Evolutionary conservation across 2,329 filamentous ascomycete genomes (phyloP), one percentile per base, ranked within the genome.

Genomic region (Cercospora zeae-maydis): DNA sequence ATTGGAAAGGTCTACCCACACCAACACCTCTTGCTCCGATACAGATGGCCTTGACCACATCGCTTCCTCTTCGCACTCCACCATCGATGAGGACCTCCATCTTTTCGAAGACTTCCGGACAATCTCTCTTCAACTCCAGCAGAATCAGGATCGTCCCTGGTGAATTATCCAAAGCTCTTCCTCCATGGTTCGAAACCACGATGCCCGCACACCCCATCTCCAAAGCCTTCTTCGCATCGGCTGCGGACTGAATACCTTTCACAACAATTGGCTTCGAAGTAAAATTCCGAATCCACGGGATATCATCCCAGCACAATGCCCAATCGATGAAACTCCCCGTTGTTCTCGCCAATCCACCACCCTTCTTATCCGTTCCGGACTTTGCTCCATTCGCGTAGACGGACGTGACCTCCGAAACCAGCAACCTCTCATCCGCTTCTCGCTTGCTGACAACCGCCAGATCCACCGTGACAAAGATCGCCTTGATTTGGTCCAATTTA

Each of bases 41-140:
- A 57, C 84, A 86, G 11, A 90, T 69, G 0, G 86, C 86, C 73
- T 90, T 90, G 67, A 90, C 79, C 2, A 90, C 82, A 70, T 90
- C 88, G 0, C 85, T 85, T 0, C 88, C 88, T 21, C 87, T 77
- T 14, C 81, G 79, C 24, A 90, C 80, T 0, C 88, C 87, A 0
- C 87, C 86, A 65, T 90, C 87, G 6, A 90, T 76, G 59, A 82
- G 85, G 0, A 90, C 82, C 66, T 88, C 84, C 75, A 89, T 79
- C 62, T 75, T 76, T 33, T 82, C 80, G 53, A 89, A 85, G 0
- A 90, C 78, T 61, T 84, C 79, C 0, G 87, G 86, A 42, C 83
- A 85, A 66, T 82, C 70, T 80, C 82, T 64, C 83, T 84, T 84
- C 59, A 90, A 76, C 74, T 90, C 87, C 1, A 90, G 72, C 7